phyloP scores from a whole-genome alignment of 2,329 filamentous ascomycete species.

The Hymenoscyphus occultus region DNA sequence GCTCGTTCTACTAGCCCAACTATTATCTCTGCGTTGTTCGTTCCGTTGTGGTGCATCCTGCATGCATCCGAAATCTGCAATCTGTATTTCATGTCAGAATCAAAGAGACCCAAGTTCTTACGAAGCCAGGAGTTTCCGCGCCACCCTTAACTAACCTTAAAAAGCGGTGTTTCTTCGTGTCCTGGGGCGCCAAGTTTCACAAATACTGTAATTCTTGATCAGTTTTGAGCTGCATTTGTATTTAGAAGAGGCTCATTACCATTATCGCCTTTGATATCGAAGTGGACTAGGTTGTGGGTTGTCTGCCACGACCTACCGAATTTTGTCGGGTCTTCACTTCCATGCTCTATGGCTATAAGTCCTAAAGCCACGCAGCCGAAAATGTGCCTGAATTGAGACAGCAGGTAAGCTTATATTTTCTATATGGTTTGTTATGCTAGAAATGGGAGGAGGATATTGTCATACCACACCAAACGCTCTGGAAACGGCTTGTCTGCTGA shows the following conservation, averaged over 20 bases:
- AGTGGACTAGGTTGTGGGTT: background rate
- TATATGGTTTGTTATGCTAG: background rate
- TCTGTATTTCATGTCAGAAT: background rate
- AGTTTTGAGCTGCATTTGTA: background rate
- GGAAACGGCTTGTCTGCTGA: background rate
- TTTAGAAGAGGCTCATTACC: background rate
- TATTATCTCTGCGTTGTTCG: background rate
- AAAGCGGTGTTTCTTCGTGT: background rate
- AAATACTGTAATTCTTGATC: background rate
- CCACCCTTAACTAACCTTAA: background rate
- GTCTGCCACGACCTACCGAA: background rate
- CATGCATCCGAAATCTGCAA: conserved; percentile 2
- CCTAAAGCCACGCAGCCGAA: background rate
- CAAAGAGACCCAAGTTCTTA: background rate
- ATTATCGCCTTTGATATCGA: background rate
- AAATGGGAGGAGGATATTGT: background rate
- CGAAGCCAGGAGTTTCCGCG: background rate
- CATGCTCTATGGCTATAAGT: background rate
- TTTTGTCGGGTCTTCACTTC: background rate
- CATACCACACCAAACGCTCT: background rate
- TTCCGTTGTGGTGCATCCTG: background rate
- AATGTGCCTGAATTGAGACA: background rate
- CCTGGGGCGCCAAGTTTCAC: background rate
- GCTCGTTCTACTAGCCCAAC: background rate
- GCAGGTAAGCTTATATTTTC: background rate